Base-by-base conservation (phyloP, 192 early-diverging fungal genomes). In the Coemansia sp. region DNA sequence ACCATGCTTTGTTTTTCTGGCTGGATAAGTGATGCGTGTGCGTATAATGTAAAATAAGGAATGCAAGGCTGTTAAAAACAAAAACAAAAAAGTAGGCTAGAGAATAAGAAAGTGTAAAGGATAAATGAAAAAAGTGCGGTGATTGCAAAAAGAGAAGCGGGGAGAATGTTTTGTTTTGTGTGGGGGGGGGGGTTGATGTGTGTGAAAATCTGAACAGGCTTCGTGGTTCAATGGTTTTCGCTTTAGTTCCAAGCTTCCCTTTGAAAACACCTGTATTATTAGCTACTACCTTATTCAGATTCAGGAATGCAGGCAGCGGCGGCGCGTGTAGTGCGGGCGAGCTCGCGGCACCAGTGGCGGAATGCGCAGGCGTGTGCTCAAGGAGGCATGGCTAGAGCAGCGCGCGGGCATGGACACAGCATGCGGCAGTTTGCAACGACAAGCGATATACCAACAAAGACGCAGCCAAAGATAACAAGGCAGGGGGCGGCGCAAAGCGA, bases 401-500 rank as follows among this genome's bases (percentile, higher is more conserved):
- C 33, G 62, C 9, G 30, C 30, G 26, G 34, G 6, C 14, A 24
- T 15, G 15, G 59, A 23, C 2, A 30, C 7, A 23, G 55, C 5
- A 4, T 18, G 23, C 56, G 62, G 18, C n/a, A 11, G 30, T 38
- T 76, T 53, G 33, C 53, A 55, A 70, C 71, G 8, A 78, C 76
- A 14, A 56, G 56, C 9, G 71, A 78, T 24, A 73, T 78, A 15
- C 51, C 76, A 8, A 78, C 64, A n/a, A 78, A 78, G 39, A 55
- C 62, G 18, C 41, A n/a, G 35, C 76, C 76, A n/a, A 63, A 63
- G 39, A 64, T 78, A 43, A 62, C 46, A 14, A 51, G 48, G 57
- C 66, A 59, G 21, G 6, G 20, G 21, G 20, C 48, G 33, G 56
- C 57, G 11, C 30, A 35, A 5, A 26, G 23, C 49, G 26, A 51